A percentile compares a stretch with the other conserved stretches of the same genome.
phyloP scores from a whole-genome alignment of 2,329 filamentous ascomycete species.

The Aureobasidium sp. region DNA sequence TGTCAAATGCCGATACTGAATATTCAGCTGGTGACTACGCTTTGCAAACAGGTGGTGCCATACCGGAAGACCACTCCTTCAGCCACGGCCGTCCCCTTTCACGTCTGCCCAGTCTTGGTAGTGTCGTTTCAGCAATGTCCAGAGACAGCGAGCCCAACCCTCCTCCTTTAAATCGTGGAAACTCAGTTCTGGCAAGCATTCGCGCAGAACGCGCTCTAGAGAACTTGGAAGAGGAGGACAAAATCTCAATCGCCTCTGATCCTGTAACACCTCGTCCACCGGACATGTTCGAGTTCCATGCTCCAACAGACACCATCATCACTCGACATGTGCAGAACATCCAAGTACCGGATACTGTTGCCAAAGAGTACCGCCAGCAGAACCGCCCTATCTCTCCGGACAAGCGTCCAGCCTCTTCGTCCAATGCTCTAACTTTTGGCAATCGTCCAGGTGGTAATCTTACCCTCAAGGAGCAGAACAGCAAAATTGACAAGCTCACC shows the following conservation, averaged over 20 bases:
- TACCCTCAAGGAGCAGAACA: constrained; percentile 94
- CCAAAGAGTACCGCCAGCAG: constrained; percentile 75
- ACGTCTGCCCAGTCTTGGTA: constrained; percentile 78
- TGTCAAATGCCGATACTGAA: constrained; percentile 61
- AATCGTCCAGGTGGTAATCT: constrained; percentile 40
- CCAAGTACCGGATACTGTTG: constrained; percentile 81
- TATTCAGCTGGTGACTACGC: constrained; percentile 56
- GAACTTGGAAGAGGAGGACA: constrained; percentile 52
- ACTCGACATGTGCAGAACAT: constrained; percentile 84
- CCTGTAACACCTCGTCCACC: constrained; percentile 64
- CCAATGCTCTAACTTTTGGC: constrained; percentile 25
- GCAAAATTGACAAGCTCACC: constrained; percentile 88
- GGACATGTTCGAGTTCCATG: constrained; percentile 41
- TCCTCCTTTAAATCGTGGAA: constrained; percentile 22
- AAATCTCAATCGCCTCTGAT: constrained; percentile 38
- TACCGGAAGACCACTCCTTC: constrained; percentile 39
- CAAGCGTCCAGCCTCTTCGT: constrained; percentile 40
- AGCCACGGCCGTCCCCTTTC: constrained; percentile 45
- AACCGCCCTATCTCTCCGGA: constrained; percentile 56
- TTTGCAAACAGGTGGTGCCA: constrained; percentile 71
- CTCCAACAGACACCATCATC: constrained; percentile 74
- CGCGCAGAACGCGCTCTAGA: constrained; percentile 35
- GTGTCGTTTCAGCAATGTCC: constrained; percentile 70
- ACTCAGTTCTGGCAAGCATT: constrained; percentile 23
- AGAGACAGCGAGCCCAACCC: constrained; percentile 40